These are phyloP conservation scores for Botrytis fragariae DNA, from an alignment of 2,329 filamentous ascomycete species.

Conservation along the genomic window DNA sequence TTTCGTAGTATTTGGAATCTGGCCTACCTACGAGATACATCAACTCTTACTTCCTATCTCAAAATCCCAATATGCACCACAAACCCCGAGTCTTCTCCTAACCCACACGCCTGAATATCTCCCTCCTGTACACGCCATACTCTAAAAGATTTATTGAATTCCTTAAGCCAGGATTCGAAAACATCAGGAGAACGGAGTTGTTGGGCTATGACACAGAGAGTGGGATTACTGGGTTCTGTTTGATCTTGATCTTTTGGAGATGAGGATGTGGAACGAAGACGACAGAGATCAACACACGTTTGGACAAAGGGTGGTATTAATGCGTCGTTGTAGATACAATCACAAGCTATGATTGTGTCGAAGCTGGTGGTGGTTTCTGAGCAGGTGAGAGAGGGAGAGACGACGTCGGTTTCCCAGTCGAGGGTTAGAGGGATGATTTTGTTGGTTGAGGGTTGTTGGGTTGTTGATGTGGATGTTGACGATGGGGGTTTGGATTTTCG, in stretches of 20 bases:
- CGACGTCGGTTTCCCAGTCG: constrained; percentile 71
- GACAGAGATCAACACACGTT: constrained; percentile 73
- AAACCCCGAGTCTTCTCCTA: constrained; percentile 62
- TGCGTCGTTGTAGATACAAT: constrained; percentile 93
- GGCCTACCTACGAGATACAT: neutral
- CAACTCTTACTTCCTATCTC: constrained; percentile 34
- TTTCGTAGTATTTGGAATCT: neutral
- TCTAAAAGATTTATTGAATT: constrained; percentile 64
- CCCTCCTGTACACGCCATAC: constrained; percentile 65
- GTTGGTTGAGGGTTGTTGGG: neutral
- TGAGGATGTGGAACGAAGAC: constrained; percentile 45
- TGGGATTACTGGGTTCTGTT: constrained; percentile 44
- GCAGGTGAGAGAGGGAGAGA: constrained; percentile 31
- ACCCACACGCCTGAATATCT: neutral
- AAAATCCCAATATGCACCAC: constrained; percentile 77
- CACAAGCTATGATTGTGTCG: constrained; percentile 77
- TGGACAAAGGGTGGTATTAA: constrained; percentile 79
- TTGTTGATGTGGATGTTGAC: neutral
- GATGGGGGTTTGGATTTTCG: constrained; percentile 29
- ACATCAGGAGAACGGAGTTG: constrained; percentile 83
- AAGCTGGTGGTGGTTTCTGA: constrained; percentile 48
- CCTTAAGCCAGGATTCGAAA: constrained; percentile 75
- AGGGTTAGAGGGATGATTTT: constrained; percentile 44
- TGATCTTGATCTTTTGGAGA: neutral
- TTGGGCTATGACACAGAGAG: constrained; percentile 80